Evolutionary conservation across 106 monocot genomes (phyloP).

Genomic region (Ottelia alismoides): DNA sequence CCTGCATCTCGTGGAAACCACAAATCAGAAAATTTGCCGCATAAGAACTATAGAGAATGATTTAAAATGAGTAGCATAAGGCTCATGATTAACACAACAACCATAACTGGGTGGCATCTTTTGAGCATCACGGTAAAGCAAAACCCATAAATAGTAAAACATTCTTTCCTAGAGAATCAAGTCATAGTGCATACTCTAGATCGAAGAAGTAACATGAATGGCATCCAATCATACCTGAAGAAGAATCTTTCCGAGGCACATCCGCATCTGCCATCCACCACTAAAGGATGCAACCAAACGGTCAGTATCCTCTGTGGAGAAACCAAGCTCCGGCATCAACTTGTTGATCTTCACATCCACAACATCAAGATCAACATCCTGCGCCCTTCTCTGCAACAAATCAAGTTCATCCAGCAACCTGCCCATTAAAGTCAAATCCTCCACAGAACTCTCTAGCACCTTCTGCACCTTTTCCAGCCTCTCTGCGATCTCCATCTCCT

Average conservation of each 20-base stretch:
- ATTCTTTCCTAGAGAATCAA: neutral
- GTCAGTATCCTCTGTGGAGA: constrained; percentile 75
- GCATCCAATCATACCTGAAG: constrained; percentile 59
- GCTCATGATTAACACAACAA: too few relatives aligned
- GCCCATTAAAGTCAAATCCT: constrained; percentile 84
- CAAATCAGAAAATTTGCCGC: neutral
- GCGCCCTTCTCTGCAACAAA: constrained; percentile 80
- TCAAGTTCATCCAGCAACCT: constrained; percentile 90
- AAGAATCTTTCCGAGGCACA: constrained; percentile 91
- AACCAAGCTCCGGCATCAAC: constrained; percentile 89
- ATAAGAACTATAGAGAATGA: neutral
- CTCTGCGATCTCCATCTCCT: constrained; percentile 81
- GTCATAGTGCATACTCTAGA: neutral
- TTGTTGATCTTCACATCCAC: constrained; percentile 83
- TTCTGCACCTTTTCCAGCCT: constrained; percentile 88
- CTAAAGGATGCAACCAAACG: constrained; percentile 89
- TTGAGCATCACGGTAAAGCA: neutral
- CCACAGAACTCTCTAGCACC: constrained; percentile 64
- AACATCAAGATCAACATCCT: constrained; percentile 68
- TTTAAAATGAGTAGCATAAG: too few relatives aligned
- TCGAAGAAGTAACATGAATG: neutral
- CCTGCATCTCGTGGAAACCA: constrained; percentile 23
- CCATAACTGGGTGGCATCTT: too few relatives aligned
- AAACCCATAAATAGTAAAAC: neutral
- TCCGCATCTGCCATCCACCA: constrained; percentile 98